These are phyloP conservation scores for Claviceps maximensis DNA, from an alignment of 2,329 filamentous ascomycete species.

Conservation along the genomic window DNA sequence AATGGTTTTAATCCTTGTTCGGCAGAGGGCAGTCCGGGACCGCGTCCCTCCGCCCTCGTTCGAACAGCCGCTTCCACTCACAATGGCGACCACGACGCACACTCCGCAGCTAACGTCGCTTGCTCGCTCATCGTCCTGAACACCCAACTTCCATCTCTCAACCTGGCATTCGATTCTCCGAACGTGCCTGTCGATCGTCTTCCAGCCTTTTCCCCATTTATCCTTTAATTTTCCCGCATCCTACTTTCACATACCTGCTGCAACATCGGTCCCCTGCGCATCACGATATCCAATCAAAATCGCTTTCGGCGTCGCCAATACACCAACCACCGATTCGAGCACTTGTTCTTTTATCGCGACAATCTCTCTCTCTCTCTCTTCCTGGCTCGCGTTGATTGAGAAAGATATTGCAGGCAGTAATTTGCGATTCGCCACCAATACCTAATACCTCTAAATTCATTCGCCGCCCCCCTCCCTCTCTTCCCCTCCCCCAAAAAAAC, in stretches of 20 bases:
- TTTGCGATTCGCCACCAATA: background rate
- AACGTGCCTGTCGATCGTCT: background rate
- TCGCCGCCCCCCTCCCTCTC: too few species aligned
- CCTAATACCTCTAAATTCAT: background rate
- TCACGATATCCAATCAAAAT: conserved; percentile 2
- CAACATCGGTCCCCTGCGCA: background rate
- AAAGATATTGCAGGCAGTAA: background rate
- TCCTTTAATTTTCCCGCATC: background rate
- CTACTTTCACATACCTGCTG: background rate
- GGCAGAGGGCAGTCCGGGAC: background rate
- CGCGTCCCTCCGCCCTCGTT: conserved; percentile 4
- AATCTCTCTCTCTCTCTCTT: background rate
- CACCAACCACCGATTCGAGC: background rate
- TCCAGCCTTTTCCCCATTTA: background rate
- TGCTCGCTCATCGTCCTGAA: background rate
- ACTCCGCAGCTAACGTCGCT: conserved; percentile 2
- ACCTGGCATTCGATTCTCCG: background rate
- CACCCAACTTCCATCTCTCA: background rate
- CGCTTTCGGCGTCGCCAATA: background rate
- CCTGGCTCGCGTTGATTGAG: background rate
- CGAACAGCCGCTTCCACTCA: conserved; percentile 1
- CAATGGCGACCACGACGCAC: background rate
- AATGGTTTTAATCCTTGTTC: background rate
- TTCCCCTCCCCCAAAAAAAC: too few species aligned
- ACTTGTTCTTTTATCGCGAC: background rate